Percentiles rank a stretch among this genome's conserved stretches.
Evolutionary conservation across 73 alveolate species (phyloP).

Genomic region (Paramecium tetraurelia): DNA sequence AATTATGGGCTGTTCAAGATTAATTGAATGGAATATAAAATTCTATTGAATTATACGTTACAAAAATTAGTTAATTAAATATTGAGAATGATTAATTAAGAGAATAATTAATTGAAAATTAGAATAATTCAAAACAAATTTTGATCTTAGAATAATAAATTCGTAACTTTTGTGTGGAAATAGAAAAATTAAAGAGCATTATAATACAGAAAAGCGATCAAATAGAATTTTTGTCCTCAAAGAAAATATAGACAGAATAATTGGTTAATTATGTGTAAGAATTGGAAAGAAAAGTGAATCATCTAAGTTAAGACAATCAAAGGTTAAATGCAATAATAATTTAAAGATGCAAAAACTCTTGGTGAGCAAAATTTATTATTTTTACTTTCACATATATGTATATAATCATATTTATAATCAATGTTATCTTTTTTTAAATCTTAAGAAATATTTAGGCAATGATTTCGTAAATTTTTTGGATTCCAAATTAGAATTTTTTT

Average conservation of each 20-base stretch:
- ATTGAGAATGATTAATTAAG: not conserved
- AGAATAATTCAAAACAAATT: not conserved
- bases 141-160: not conserved
- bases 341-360: not conserved
- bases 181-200: not conserved
- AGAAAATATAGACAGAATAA: not conserved
- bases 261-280: not conserved
- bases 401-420: not conserved
- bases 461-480: not conserved
- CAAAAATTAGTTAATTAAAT: not conserved
- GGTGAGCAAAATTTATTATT: not conserved
- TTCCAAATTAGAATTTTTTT: not conserved
- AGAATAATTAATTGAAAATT: not conserved
- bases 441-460: not conserved
- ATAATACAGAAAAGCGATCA: not conserved
- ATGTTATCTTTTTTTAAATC: not conserved
- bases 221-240: not conserved
- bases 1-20: not conserved
- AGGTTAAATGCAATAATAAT: not conserved
- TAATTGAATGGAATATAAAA: not conserved
- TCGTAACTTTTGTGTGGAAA: not conserved
- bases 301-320: not conserved
- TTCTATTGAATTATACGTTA: not conserved
- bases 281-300: not conserved
- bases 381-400: not conserved